Evolutionary conservation across 2,329 filamentous ascomycete genomes (phyloP).

Genomic region (Mycosphaerella arachidis): DNA sequence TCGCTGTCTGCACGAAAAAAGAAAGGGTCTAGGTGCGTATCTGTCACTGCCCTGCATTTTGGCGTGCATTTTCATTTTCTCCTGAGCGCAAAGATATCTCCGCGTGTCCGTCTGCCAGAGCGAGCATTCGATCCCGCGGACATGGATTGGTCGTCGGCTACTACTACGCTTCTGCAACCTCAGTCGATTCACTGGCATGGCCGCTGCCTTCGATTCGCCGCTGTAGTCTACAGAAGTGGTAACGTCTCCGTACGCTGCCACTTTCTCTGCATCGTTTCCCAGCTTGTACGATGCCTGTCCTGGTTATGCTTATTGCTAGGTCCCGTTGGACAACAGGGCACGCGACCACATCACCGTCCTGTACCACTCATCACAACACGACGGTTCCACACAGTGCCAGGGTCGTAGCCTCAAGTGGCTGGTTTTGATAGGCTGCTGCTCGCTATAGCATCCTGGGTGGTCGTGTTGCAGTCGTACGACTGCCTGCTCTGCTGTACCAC

Average conservation of each 20-base stretch:
- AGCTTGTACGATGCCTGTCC: not conserved
- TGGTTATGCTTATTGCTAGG: slow-evolving; percentile 18
- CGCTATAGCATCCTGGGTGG: not conserved
- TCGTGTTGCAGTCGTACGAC: slow-evolving; percentile 2
- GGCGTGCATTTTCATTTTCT: not conserved
- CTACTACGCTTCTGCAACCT: not conserved
- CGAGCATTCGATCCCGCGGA: slow-evolving; percentile 8
- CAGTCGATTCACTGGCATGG: not conserved
- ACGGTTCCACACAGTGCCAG: not conserved
- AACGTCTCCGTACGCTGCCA: slow-evolving; percentile 1
- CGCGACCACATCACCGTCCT: slow-evolving; percentile 7
- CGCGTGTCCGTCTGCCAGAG: not conserved
- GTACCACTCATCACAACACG: not conserved
- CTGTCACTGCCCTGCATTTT: slow-evolving; percentile 4
- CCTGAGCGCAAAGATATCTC: not conserved
- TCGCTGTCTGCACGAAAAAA: not conserved
- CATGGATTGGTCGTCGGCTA: slow-evolving; percentile 5
- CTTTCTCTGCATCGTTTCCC: not conserved
- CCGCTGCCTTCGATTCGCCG: slow-evolving; percentile 4
- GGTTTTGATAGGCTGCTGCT: not conserved
- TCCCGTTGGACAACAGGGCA: slow-evolving; percentile 6
- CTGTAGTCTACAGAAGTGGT: not conserved
- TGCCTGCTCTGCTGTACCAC: not conserved
- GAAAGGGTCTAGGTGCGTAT: not conserved
- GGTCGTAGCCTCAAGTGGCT: not conserved